Evolutionary conservation across 2,329 filamentous ascomycete species (phyloP), one percentile per base, ranked within the genome.

Genomic region (Calcarisporium arbuscula): DNA sequence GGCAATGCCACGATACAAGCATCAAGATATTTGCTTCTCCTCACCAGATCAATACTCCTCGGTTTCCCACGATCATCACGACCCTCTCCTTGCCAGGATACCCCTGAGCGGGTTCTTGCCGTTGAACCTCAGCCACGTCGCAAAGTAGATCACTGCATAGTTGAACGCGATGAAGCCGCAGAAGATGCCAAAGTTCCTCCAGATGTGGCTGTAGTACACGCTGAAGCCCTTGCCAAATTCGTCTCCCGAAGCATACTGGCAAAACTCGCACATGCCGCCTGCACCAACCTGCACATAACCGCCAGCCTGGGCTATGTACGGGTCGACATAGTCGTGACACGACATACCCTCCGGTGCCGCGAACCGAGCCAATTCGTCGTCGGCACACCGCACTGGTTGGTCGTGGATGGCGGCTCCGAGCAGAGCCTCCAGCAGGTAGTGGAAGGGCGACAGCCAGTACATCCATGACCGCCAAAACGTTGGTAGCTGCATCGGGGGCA

Each of bases 381-480:
- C 41, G 1, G 65, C 57, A 41, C 81, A 85, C 6, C 52, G 41
- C 12, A 85, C 68, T 0, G 70, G 67, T 14, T 77, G 61, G 1
- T 68, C 58, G 41, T 79, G 67, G 0, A 73, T 65, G 0, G 74
- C 61, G 11, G 72, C 68, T 0, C 65, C 72, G 1, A 85, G 61
- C 34, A 82, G 68, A 0, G 67, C 77, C 47, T 80, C 75, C 3
- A 85, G 57, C 1, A 83, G 65, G 45, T 85, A 85, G 41, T 74
- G 71, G 55, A 82, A 82, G 0, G 81, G 81, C 0, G 78, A 77
- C 16, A 84, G 62, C 56, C 72, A 75, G 53, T 84, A 83, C 73
- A 80, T 76, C 70, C 70, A 77, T 7, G 57, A 57, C 11, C 67
- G 63, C 80, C 81, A 85, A 52, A 85, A 85, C 2, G 62, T 54